Percentiles rank a stretch among this genome's conserved stretches.
Evolutionary conservation across 179 eudicot species (phyloP).

Genomic region (Silene vulgaris): DNA sequence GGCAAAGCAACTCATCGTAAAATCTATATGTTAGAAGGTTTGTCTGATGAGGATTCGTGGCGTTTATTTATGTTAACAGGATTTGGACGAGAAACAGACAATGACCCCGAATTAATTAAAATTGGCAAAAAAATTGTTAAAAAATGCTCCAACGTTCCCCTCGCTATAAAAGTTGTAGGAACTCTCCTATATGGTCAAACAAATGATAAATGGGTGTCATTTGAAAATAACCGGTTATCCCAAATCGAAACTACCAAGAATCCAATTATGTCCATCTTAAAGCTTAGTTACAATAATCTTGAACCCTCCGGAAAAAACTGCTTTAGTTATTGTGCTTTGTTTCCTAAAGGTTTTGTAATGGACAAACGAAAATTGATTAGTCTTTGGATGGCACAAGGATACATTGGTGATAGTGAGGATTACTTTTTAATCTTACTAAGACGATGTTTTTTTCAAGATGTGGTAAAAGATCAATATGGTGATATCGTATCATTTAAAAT

Average conservation of each 20-base stretch:
- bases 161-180: conserved; percentile 22
- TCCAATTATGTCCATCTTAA: no score
- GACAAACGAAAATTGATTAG: background rate
- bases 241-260: background rate
- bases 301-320: background rate
- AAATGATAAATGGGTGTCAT: background rate
- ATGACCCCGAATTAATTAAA: background rate
- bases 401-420: conserved; percentile 11
- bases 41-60: no score
- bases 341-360: background rate
- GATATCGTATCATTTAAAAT: conserved; percentile 26
- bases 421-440: conserved; percentile 16
- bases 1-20: no score
- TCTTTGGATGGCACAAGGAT: background rate
- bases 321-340: conserved; percentile 15
- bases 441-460: conserved; percentile 34
- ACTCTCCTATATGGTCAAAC: conserved; percentile 19
- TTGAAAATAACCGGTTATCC: background rate
- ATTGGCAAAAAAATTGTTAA: background rate
- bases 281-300: background rate
- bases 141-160: background rate
- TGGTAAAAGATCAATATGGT: conserved; percentile 14
- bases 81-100: background rate
- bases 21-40: no score
- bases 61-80: background rate